Base-by-base conservation (phyloP, 441 rosid species). In the Croton setiger region DNA sequence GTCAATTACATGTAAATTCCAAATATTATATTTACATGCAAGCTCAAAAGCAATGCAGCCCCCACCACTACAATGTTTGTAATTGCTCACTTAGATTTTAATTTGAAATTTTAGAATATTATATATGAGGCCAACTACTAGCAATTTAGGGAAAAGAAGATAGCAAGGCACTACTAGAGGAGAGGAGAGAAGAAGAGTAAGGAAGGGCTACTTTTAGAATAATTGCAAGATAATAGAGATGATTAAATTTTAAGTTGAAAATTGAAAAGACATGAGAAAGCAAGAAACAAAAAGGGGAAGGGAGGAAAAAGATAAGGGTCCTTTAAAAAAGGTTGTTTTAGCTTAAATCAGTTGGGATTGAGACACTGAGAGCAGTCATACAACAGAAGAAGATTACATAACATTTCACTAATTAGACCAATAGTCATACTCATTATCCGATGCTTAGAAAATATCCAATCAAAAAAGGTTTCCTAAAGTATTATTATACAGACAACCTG, bases 291-390 rank as follows among this genome's bases (percentile, higher is more conserved):
- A 69, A 60, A 49, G 64, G 37, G 52, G 4, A 43, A 27, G 31
- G n/a, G n/a, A 27, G 2, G 31, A 27, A 27, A 57, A 47, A 53
- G 54, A 70, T 18, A 53, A 62, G 57, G 57, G 60, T 58, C 37
- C n/a, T 20, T 27, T 2, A 27, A 27, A 27, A 69, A 27, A 33
- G 55, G 43, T 39, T 45, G 1, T 39, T 47, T 15, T 0, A 48
- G 57, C 35, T 69, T 27, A 27, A 69, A 36, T 69, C 65, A 60
- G 18, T 31, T 12, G 41, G 54, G 67, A 70, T 39, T 23, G 44
- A 62, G 67, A 70, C 43, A 0, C 17, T n/a, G 33, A 43, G 45
- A 27, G 53, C 39, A 62, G 63, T 35, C 72, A 59, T 33, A 55
- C 53, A 60, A 27, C 31, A 27, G 1, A 27, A 27, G 31, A 27